Percentiles rank a stretch among this genome's conserved stretches.
These are phyloP conservation scores for Pseudonectria buxi DNA, from an alignment of 2,329 filamentous ascomycete genomes.

Conservation along the genomic window DNA sequence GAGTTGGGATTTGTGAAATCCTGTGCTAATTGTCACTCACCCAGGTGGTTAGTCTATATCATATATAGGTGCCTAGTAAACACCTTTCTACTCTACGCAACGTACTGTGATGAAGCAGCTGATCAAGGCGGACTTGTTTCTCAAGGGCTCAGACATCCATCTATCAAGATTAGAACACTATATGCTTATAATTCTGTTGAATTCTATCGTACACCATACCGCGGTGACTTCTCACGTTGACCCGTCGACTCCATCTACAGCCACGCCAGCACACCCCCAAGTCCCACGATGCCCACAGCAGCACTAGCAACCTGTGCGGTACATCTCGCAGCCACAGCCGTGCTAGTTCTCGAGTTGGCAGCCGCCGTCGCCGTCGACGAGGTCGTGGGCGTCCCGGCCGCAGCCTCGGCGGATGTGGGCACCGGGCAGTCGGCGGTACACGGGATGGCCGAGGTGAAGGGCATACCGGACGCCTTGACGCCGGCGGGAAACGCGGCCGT, in stretches of 20 bases:
- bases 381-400: slow-evolving; percentile 12
- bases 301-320: slow-evolving; percentile 23
- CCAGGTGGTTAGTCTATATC: too few species aligned
- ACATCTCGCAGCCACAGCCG: slow-evolving; percentile 14
- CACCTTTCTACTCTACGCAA: too few species aligned
- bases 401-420: slow-evolving; percentile 19
- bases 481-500: slow-evolving; percentile 49
- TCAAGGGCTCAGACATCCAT: too few species aligned
- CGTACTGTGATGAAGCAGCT: too few species aligned
- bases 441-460: slow-evolving; percentile 37
- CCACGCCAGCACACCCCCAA: slow-evolving; percentile 24
- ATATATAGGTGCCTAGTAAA: too few species aligned
- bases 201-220: too few species aligned
- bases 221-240: too few species aligned
- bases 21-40: too few species aligned
- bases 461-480: slow-evolving; percentile 27
- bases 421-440: slow-evolving; percentile 34
- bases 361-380: slow-evolving; percentile 13
- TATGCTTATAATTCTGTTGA: too few species aligned
- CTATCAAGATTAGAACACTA: too few species aligned
- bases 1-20: too few species aligned
- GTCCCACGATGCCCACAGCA: slow-evolving; percentile 23
- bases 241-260: slow-evolving; percentile 7
- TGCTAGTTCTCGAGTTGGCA: slow-evolving; percentile 16
- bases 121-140: too few species aligned